Percentiles rank a stretch among this genome's conserved stretches.
phyloP scores from a whole-genome alignment of 2,329 filamentous ascomycete genomes.

The Metarhizium rileyi region DNA sequence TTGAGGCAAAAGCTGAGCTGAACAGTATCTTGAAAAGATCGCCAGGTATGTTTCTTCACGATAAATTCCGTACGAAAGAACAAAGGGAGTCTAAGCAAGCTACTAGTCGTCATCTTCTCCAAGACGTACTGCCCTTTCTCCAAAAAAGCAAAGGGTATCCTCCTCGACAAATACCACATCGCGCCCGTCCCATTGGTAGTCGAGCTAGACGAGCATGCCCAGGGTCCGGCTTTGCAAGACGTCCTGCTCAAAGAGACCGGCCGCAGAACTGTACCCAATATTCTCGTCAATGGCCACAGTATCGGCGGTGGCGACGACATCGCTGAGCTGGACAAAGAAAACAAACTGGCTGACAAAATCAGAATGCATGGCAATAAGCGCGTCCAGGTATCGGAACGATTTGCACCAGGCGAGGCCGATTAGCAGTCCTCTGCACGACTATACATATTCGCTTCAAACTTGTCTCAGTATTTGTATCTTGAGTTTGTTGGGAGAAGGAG shows the following conservation, averaged over 20 bases:
- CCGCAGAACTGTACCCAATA: constrained; percentile 80
- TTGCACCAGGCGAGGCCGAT: constrained; percentile 13
- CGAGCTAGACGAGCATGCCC: constrained; percentile 74
- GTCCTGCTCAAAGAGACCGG: constrained; percentile 65
- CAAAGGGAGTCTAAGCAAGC: neutral
- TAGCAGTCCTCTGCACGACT: neutral
- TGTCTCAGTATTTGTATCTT: neutral
- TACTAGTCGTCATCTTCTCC: constrained; percentile 83
- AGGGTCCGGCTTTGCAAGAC: constrained; percentile 64
- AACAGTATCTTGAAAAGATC: constrained; percentile 73
- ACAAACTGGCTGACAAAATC: constrained; percentile 61
- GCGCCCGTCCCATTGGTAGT: constrained; percentile 76
- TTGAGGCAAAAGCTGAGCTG: constrained; percentile 60
- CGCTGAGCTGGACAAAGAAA: constrained; percentile 55
- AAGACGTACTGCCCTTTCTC: constrained; percentile 89
- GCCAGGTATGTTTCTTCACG: constrained; percentile 52
- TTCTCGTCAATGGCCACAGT: constrained; percentile 78
- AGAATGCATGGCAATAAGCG: constrained; percentile 64
- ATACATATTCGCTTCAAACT: neutral
- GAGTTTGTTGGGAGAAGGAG: neutral
- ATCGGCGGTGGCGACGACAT: constrained; percentile 89
- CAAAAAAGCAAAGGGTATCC: constrained; percentile 71
- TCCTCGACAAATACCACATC: constrained; percentile 78
- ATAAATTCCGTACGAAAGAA: neutral
- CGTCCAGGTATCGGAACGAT: constrained; percentile 39